Base-by-base conservation (phyloP, 2,329 filamentous ascomycete species). In the Lizonia empirigonia region DNA sequence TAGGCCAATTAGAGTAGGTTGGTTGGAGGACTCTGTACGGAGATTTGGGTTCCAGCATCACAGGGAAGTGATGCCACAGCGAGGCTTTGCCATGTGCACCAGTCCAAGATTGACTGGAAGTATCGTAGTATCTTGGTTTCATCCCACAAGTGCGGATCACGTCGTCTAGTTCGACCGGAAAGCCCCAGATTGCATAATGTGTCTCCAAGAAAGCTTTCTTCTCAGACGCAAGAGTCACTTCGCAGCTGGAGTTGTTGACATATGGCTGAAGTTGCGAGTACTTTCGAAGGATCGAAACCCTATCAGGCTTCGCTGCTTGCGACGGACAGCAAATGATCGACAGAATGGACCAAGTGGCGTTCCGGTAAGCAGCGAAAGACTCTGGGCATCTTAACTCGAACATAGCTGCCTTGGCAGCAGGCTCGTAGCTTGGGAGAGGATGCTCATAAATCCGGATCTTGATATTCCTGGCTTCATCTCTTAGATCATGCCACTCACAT, bases 301-400 rank as follows among this genome's bases (percentile, higher is more conserved):
- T 16, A 18, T 57, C 39, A 8, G 44, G 13, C 19, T 46, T 44
- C 7, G 1, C 18, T 5, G 44, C 39, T 1, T 32, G 30, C 23
- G 38, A 19, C 1, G 53, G 41, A 12, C 50, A 57, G n/a, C 59
- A 76, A 9, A 82, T 55, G 3, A 45, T 58, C 2, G 65, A 62
- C 0, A 82, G 18, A 3, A 85, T 74, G 3, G 56, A 61, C 80
- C 80, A 85, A 0, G 80, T 83, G 4, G 74, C 69, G 46, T 83
- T 76, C 10, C 84, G 74, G 62, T 85, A 87, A 0, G 68, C 64
- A 2, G 69, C 68, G 18, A 84, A 77, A 4, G 69, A 68, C 3
- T 58, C 24, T 0, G 83, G 83, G 18, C 74, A 71, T 0, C 44
- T 53, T 1, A 85, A 65, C 53, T 86, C 83, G 41, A 85, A 83